Evolutionary conservation across 345 rosid species (phyloP).

Genomic region (Eutrema yunnanense): DNA sequence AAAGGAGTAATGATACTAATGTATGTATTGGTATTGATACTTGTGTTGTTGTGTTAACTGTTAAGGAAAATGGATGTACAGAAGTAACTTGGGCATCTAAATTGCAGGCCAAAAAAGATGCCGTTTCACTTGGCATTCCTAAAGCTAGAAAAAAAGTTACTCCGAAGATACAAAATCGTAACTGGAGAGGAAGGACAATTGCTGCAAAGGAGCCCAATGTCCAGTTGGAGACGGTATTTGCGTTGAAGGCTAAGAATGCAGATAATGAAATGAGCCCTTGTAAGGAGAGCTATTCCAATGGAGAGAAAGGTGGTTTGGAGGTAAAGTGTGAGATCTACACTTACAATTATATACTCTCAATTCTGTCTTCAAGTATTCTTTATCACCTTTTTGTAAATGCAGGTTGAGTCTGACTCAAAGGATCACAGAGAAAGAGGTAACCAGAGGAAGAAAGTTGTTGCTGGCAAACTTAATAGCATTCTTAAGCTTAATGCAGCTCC

Average conservation of each 20-base stretch:
- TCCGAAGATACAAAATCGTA: background rate
- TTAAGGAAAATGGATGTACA: background rate
- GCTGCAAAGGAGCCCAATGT: background rate
- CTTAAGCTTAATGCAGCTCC: background rate
- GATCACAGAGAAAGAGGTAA: constrained; percentile 30
- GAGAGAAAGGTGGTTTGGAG: constrained; percentile 19
- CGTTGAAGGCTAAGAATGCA: constrained; percentile 1
- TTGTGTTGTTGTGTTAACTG: background rate
- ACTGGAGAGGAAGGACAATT: constrained; percentile 5
- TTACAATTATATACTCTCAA: background rate
- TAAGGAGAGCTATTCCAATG: constrained; percentile 7
- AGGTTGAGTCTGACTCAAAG: constrained; percentile 4
- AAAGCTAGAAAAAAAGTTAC: constrained; percentile 1
- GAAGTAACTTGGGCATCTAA: background rate
- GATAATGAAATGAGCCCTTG: constrained; percentile 11
- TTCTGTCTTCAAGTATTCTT: background rate
- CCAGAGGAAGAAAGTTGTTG: constrained; percentile 16
- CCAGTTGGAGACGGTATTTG: background rate
- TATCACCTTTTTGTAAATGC: constrained; percentile 9
- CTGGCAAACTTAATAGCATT: constrained; percentile 5
- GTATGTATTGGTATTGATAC: background rate
- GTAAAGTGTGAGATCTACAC: constrained; percentile 11
- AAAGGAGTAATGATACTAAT: background rate
- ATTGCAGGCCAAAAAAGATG: constrained; percentile 22
- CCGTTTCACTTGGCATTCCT: constrained; percentile 4